Conservation (phyloP, 129 eudicot species). For the Ambrosia trifida region DNA sequence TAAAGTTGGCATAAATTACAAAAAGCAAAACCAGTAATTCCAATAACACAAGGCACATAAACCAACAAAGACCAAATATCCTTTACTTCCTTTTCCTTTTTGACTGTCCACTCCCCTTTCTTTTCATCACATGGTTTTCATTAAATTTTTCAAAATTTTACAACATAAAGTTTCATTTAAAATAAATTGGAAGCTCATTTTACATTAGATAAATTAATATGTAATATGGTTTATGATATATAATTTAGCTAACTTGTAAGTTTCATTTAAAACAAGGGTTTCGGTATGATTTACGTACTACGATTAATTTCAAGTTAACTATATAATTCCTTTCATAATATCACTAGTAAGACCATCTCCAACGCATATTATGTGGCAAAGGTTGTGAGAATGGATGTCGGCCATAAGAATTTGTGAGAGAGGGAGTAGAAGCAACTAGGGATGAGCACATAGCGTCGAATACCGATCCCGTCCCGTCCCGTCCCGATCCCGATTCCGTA, state of each 20-base stretch:
- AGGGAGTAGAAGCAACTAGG: too few relatives aligned
- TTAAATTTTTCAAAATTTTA: neutral
- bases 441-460: too few relatives aligned
- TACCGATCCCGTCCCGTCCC: too few relatives aligned
- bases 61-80: conserved; percentile 35
- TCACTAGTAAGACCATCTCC: too few relatives aligned
- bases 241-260: neutral
- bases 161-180: conserved; percentile 9
- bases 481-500: too few relatives aligned
- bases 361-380: too few relatives aligned
- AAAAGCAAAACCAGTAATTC: conserved; percentile 34
- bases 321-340: too few relatives aligned
- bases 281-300: too few relatives aligned
- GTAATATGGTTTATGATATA: neutral
- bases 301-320: too few relatives aligned
- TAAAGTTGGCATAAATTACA: conserved; percentile 30
- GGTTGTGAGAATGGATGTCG: too few relatives aligned
- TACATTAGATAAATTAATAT: neutral
- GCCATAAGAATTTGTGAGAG: too few relatives aligned
- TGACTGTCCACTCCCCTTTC: conserved; percentile 35
- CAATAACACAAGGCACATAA: conserved; percentile 39
- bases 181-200: neutral
- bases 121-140: conserved; percentile 35
- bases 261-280: too few relatives aligned
- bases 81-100: conserved; percentile 36